Base-by-base conservation (phyloP, 257 asterid genomes). In the Solanum rostratum region DNA sequence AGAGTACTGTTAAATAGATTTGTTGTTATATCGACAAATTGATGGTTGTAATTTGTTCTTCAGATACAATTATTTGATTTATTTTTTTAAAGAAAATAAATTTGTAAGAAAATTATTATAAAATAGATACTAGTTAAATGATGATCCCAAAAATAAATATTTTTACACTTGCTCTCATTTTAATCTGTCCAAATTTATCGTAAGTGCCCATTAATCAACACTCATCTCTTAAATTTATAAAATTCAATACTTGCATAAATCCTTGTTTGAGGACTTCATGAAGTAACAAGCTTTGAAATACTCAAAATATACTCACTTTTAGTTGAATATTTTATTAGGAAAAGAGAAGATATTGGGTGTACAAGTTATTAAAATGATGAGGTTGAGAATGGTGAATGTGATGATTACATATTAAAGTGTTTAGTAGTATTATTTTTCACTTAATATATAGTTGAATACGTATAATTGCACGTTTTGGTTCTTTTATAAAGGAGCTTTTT, bases 401-500 rank as follows among this genome's bases (percentile, higher is more conserved):
- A 78, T 78, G 82, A 49, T 78, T 78, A 78, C 29, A 69, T 37
- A 37, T 39, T 39, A 37, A 49, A 16, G 57, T 22, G 74, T 66
- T 37, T 33, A 33, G 5, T 66, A 39, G 5, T 66, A 39, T 7
- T 70, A 19, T 0, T 74, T 45, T 46, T 76, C 15, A 76, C 45
- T 39, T 27, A 63, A 27, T 12, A 63, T 63, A 63, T 63, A 63
- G 70, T 63, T n/a, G 10, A 63, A 63, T 63, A 63, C 89, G 93
- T 83, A 93, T 93, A 90, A 91, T 92, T 91, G 93, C 93, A 90
- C 92, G 94, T 91, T 90, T 92, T 85, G 90, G 91, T 82, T 66
- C 87, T 90, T 92, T 91, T 82, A 84, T 85, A 92, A 92, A 91
- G 91, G 82, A 60, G 91, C 92, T 90, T 93, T 93, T 92, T 88